Evolutionary conservation across 1,284 basidiomycete genomes (phyloP).

Genomic region (Omphalotus olearius): DNA sequence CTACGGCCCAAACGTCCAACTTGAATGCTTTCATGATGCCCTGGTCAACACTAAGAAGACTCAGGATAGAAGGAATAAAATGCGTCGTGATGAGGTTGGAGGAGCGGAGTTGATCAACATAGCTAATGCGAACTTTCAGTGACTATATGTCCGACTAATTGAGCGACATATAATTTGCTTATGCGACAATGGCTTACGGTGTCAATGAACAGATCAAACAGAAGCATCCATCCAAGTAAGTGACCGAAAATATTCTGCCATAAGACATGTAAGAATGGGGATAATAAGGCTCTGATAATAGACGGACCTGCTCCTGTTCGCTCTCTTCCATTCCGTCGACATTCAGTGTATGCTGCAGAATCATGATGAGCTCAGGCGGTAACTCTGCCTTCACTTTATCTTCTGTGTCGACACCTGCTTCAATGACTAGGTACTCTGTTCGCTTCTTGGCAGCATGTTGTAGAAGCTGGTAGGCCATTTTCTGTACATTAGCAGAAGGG

Average conservation of each 20-base stretch:
- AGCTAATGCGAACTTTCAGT: constrained; percentile 74
- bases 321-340: constrained; percentile 32
- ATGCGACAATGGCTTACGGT: constrained; percentile 52
- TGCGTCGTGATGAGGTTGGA: constrained; percentile 57
- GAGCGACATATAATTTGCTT: not conserved
- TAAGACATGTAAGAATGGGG: constrained; percentile 12
- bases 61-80: constrained; percentile 78
- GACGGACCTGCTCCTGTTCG: constrained; percentile 31
- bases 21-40: constrained; percentile 65
- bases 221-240: constrained; percentile 87
- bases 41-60: constrained; percentile 61
- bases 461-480: constrained; percentile 68
- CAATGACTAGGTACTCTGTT: constrained; percentile 80
- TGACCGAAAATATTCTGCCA: constrained; percentile 52
- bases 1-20: constrained; percentile 78
- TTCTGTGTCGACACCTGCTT: constrained; percentile 74
- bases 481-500: constrained; percentile 31
- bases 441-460: constrained; percentile 59
- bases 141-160: constrained; percentile 45
- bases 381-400: constrained; percentile 47
- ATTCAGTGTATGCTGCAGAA: constrained; percentile 49
- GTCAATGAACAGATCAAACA: constrained; percentile 84
- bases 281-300: constrained; percentile 8
- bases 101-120: constrained; percentile 82
- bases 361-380: constrained; percentile 61